Conservation (phyloP, 2,329 filamentous ascomycete genomes). For the Pseudogymnoascus sp. region DNA sequence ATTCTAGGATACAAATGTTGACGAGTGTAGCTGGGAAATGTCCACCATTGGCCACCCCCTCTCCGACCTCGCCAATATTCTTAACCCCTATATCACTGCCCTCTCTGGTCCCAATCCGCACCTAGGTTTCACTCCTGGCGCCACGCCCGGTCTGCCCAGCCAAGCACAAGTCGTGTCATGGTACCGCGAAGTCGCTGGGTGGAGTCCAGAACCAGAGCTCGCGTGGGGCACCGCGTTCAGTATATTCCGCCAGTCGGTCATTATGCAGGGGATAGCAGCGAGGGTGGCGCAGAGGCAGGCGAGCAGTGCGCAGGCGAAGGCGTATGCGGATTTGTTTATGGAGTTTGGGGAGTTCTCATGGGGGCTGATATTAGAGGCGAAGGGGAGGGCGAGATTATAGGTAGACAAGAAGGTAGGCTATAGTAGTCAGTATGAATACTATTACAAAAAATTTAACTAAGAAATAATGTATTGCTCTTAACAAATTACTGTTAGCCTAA, state of each 20-base stretch:
- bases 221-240: constrained; percentile 55
- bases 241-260: constrained; percentile 52
- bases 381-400: too few relatives aligned
- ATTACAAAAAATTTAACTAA: too few relatives aligned
- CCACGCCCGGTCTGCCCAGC: constrained; percentile 43
- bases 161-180: constrained; percentile 52
- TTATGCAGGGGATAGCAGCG: constrained; percentile 84
- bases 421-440: too few relatives aligned
- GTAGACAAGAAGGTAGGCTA: too few relatives aligned
- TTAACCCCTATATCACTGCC: constrained; percentile 39
- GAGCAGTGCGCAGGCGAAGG: constrained; percentile 67
- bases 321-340: constrained; percentile 43
- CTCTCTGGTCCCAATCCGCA: constrained; percentile 22
- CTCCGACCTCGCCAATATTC: constrained; percentile 81
- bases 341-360: too few relatives aligned
- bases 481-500: too few relatives aligned
- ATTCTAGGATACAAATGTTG: too few relatives aligned
- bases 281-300: constrained; percentile 74
- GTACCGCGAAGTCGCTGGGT: constrained; percentile 62
- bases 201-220: constrained; percentile 58
- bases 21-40: constrained; percentile 72
- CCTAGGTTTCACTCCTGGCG: constrained; percentile 34
- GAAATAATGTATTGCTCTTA: too few relatives aligned
- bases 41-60: constrained; percentile 91
- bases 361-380: too few relatives aligned